Base-by-base conservation (phyloP, 148 eudicot genomes). In the Rhododendron griersonianum region DNA sequence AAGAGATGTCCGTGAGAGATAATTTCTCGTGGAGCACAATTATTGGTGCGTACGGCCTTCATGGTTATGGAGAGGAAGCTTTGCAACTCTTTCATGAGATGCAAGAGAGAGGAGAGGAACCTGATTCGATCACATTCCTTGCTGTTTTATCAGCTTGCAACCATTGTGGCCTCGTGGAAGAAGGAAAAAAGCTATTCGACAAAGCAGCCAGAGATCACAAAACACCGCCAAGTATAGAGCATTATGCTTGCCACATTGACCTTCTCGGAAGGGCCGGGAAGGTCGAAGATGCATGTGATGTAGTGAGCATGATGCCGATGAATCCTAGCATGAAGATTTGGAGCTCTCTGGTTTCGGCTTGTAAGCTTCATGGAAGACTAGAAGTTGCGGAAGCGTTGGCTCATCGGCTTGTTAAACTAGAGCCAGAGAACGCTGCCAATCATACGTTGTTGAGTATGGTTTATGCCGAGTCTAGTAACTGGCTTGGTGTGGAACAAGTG, bases 201-300 rank as follows among this genome's bases (percentile, higher is more conserved):
- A 74, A 67, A 47, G 92, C 85, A 57, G 14, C 53, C 11, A 63
- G 82, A 57, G 89, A 87, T 67, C 37, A 51, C 1, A 83, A 85
- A 37, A 50, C 57, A n/a, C 8, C 44, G 5, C 28, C 88, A 63
- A 81, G 80, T 13, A n/a, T 85, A 50, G 91, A 90, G 37, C 95
- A 89, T 55, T 93, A 91, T 80, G 92, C 93, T 25, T 88, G 95
- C 82, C 88, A 80, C 47, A 81, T 93, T 78, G 91, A 89, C 86
- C 91, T 93, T 71, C 91, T 93, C 21, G 91, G 91, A 37, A 86
- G 89, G 85, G 91, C 92, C 33, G 95, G 95, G 81, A 82, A 51
- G 86, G 16, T 92, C 16, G 90, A 92, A 82, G 92, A 87, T 57
- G 95, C 93, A 61, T 87, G 85, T 85, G 91, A 87, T 37, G 73